Evolutionary conservation across 2,329 filamentous ascomycete species (phyloP).

Genomic region (Aspergillus phoenicis): DNA sequence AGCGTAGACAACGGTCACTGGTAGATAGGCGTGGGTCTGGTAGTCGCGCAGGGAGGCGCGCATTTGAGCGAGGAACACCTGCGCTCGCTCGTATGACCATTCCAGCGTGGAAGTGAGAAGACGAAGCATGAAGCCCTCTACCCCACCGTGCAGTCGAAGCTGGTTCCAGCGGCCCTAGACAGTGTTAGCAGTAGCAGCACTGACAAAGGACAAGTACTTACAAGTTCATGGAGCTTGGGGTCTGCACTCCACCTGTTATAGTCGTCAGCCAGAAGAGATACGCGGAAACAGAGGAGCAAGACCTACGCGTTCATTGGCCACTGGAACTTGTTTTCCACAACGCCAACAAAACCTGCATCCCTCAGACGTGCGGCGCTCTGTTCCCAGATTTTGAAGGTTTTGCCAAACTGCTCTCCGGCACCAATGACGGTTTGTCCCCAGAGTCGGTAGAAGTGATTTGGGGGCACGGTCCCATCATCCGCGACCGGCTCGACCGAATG

Average conservation of each 20-base stretch:
- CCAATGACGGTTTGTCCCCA: conserved; percentile 24
- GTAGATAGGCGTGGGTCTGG: conserved; percentile 26
- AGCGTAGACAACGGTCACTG: conserved; percentile 23
- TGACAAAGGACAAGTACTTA: background rate
- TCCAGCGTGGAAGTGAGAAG: conserved; percentile 25
- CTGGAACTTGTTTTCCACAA: conserved; percentile 27
- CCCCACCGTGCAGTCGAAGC: conserved; percentile 21
- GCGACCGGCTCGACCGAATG: conserved; percentile 32
- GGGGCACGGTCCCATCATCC: conserved; percentile 22
- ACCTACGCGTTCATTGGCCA: conserved; percentile 27
- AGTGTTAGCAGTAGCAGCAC: background rate
- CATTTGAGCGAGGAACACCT: conserved; percentile 28
- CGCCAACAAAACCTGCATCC: conserved; percentile 31
- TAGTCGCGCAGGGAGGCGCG: conserved; percentile 25
- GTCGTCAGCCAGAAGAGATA: background rate
- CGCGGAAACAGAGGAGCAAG: background rate
- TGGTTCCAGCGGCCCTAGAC: conserved; percentile 26
- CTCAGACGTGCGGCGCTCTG: conserved; percentile 23
- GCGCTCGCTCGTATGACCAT: conserved; percentile 29
- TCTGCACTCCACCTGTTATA: conserved; percentile 23
- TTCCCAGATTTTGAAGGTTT: conserved; percentile 36
- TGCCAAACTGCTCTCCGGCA: conserved; percentile 25
- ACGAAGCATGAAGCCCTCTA: conserved; percentile 27
- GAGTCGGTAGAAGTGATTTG: conserved; percentile 21
- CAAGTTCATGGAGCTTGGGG: conserved; percentile 26